Base-by-base conservation (phyloP, 176 grass and related monocot genomes). In the Musa acuminata region DNA sequence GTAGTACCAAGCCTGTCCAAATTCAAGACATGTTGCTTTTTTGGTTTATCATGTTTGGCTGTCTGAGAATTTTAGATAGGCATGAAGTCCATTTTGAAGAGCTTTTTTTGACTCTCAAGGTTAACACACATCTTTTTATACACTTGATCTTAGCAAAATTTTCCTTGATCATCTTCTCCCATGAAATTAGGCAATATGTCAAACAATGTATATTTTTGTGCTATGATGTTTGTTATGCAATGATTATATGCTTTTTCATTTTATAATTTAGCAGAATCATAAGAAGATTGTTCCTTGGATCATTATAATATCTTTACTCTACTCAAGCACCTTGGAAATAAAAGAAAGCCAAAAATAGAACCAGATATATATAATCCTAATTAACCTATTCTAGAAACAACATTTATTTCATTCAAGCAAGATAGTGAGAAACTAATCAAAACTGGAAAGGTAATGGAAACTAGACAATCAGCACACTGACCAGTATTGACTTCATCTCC, bases 401-500 rank as follows among this genome's bases (percentile, higher is more conserved):
- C 35, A 70, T 50, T 70, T 70, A 48, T 70, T 70, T 70, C 5
- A 20, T 8, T 50, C 16, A 51, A 17, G 7, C 13, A 35, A 43
- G 29, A 70, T 43, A 4, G 64, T 19, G 26, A 67, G 35, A 70
- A 1, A 9, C 51, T 70, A 20, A 35, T 51, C 9, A 51, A 69
- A 51, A 70, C 14, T 50, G 16, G n/a, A 51, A 69, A 70, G 67
- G 9, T 73, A 16, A 55, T 26, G 8, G 14, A 57, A 17, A 22
- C 16, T 25, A 54, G 13, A 26, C 1, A 11, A 86, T 13, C 79
- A 78, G 53, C 57, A 27, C 29, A 27, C 80, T 64, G 66, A 98
- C 94, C 94, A 93, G 94, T 89, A 83, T 98, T 82, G 64, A 98
- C 94, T 98, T 98, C 94, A 91, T 98, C 94, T 11, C 94, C 94